Evolutionary conservation across 2,329 filamentous ascomycete species (phyloP), one percentile per base, ranked within the genome.

Genomic region (Pleoardoris graminearum): DNA sequence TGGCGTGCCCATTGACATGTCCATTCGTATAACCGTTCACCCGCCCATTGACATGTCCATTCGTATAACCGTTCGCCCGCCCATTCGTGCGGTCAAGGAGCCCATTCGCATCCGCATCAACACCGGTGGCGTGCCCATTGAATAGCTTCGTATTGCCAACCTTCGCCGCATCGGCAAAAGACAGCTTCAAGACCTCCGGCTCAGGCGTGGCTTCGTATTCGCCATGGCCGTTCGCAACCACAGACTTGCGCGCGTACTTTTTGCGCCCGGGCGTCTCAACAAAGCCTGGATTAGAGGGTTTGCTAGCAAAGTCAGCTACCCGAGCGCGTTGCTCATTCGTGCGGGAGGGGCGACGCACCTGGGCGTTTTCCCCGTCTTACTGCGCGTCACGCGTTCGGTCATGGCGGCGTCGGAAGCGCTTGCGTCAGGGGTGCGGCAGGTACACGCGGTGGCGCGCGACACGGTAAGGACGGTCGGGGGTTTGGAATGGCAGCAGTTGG

Each of bases 191-290:
- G n/a, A 62, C 58, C 33, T 65, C 68, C 1, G 73, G 66, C 47
- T 68, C 68, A 14, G 73, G 68, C 11, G 74, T 74, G n/a, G 68
- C 68, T 14, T 71, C 67, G 38, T 69, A 70, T 44, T 55, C 56
- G 25, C 54, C 57, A 10, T 68, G 63, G 17, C 23, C 52, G 25
- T 61, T 57, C 14, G 64, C 57, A 30, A 65, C 52, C 21, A 68
- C 60, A 21, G 76, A 77, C 59, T 76, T 78, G 67, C 78, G 75
- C 50, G 75, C 69, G 53, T 74, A 75, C 54, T 69, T 72, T 45
- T 67, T 72, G 50, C 74, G 72, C 41, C 76, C 76, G 8, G 79
- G 78, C 10, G 77, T 80, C 57, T 80, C 78, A 57, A 80, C 77
- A 57, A 77, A 79, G 55, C 76, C 78, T 38, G 72, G 71, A 67